These are phyloP conservation scores for Aspergillus flavus DNA, from an alignment of 2,329 filamentous ascomycete genomes.

Conservation along the genomic window DNA sequence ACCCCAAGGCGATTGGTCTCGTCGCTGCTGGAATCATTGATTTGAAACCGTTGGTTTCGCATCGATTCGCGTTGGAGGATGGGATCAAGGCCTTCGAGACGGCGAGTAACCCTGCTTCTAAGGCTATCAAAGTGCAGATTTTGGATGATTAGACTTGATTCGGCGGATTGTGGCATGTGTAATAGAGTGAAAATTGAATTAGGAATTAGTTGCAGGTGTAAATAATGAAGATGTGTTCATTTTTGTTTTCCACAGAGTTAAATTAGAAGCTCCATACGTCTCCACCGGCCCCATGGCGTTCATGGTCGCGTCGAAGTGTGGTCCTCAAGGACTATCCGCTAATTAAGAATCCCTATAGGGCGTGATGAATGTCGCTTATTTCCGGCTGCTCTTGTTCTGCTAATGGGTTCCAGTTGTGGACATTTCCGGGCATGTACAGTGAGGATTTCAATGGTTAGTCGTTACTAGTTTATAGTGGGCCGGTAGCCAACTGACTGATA, in stretches of 20 bases:
- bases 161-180: background rate
- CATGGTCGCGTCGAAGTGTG: no score
- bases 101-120: constrained; percentile 37
- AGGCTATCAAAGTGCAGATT: constrained; percentile 37
- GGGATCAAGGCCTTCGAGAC: constrained; percentile 41
- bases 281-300: no score
- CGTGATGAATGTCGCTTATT: no score
- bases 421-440: no score
- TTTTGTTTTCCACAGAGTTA: background rate
- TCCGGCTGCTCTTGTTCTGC: no score
- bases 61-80: constrained; percentile 40
- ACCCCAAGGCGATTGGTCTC: constrained; percentile 25
- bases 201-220: background rate
- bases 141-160: constrained; percentile 18
- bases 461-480: no score
- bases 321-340: no score
- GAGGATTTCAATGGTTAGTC: no score
- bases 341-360: no score
- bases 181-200: background rate
- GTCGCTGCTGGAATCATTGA: constrained; percentile 41
- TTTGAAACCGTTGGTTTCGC: constrained; percentile 43
- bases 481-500: no score
- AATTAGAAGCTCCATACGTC: no score
- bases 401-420: no score
- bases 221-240: background rate